Base-by-base conservation (phyloP, 495 filamentous ascomycete genomes). In the Neurospora africana region DNA sequence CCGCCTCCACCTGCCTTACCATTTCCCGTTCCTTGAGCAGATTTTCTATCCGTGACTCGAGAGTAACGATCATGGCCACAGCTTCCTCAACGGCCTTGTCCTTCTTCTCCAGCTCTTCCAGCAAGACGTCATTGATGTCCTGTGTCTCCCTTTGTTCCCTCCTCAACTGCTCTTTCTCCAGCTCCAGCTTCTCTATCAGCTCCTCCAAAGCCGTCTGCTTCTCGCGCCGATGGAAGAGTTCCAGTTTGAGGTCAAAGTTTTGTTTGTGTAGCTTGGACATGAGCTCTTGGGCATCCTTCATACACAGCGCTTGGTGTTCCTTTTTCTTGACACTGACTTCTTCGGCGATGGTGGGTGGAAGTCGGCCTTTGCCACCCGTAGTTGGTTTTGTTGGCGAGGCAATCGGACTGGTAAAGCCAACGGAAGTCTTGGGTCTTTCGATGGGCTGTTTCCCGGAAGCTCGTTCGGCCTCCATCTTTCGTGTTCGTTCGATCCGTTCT, bases 181-280 rank as follows among this genome's bases (percentile, higher is more conserved):
- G 84, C 71, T 88, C 85, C 21, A 91, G 84, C 70, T 84, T 85
- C 65, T 91, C 87, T 58, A 93, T 74, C 58, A 88, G 84, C 70
- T 87, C 85, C 75, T 92, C 89, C 47, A 94, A 75, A 6, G 72
- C 72, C 19, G 79, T 80, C 75, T 87, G 85, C 69, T 81, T 81
- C 76, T 89, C 82, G 35, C 92, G 88, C 68, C 90, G 86, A 74
- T 97, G 91, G 75, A 88, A 92, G 2, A 97, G 84, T 73, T 95
- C 92, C 68, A 97, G 83, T 79, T 97, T 97, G 71, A 98, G 84
- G 77, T 94, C 92, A 77, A 97, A 98, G 75, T 97, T 95, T 77
- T 95, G 88, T 76, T 96, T 96, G 77, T 91, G 90, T 65, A 97
- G 82, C 68, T 87, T 92, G 23, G 81, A 86, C 43, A 85, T 70